Percentiles rank a stretch among this genome's conserved stretches.
phyloP scores from a whole-genome alignment of 495 filamentous ascomycete genomes.

The Aspergillus biplanus region DNA sequence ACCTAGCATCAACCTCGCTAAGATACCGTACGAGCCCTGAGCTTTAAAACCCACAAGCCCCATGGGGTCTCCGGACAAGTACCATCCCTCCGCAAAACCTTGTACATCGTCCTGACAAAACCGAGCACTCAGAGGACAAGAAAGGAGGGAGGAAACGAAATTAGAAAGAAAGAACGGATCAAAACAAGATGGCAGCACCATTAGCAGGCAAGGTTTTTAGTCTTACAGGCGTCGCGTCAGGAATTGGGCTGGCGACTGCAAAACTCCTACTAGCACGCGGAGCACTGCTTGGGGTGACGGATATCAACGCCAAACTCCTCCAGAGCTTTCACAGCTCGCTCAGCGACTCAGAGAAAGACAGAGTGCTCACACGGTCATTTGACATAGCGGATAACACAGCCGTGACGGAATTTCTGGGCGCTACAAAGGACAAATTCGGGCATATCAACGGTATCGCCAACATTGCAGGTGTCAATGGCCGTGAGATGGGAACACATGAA shows the following conservation, averaged over 20 bases:
- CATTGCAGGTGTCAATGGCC: not conserved
- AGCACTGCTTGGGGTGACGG: not conserved
- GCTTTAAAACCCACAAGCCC: too few relatives aligned
- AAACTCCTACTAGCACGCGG: not conserved
- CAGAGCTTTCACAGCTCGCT: not conserved
- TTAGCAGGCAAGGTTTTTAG: slow-evolving; percentile 2
- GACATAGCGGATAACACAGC: not conserved
- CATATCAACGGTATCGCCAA: slow-evolving; percentile 3
- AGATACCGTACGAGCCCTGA: too few relatives aligned
- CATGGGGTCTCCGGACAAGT: too few relatives aligned
- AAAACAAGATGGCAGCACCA: not conserved
- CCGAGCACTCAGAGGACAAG: too few relatives aligned
- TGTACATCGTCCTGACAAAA: too few relatives aligned
- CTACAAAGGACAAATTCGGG: slow-evolving; percentile 5
- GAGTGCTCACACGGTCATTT: not conserved
- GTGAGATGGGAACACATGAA: not conserved
- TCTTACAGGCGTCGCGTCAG: not conserved
- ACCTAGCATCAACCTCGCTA: too few relatives aligned
- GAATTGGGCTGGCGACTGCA: not conserved
- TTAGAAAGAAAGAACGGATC: too few relatives aligned
- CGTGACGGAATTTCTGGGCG: not conserved
- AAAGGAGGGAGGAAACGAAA: too few relatives aligned
- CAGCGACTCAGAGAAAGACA: not conserved
- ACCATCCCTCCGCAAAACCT: too few relatives aligned
- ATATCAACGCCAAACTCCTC: not conserved